Conservation (phyloP, 1,139 yeast species). For the Magnusiomyces tetraspermus region DNA sequence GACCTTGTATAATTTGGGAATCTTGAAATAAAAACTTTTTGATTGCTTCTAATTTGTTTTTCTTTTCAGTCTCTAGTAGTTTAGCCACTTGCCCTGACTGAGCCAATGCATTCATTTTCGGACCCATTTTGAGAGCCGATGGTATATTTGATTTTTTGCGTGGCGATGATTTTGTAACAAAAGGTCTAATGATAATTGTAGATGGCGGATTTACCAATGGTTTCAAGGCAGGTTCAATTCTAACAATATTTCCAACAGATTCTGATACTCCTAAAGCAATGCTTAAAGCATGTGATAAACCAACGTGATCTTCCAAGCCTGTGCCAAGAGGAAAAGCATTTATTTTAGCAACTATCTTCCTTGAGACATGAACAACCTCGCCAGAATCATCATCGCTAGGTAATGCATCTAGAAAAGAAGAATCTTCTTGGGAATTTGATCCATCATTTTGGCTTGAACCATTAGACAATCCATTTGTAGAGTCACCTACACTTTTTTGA, state of each 20-base stretch:
- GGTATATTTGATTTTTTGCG: conserved; percentile 26
- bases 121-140: conserved; percentile 22
- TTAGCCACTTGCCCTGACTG: conserved; percentile 17
- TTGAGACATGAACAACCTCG: conserved; percentile 25
- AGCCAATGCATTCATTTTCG: conserved; percentile 7
- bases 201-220: conserved; percentile 38
- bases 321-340: conserved; percentile 31
- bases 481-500: conserved; percentile 6
- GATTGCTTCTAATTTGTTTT: conserved; percentile 18
- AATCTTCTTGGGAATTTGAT: conserved; percentile 19
- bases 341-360: conserved; percentile 47
- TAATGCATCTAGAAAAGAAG: conserved; percentile 32
- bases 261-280: conserved; percentile 45
- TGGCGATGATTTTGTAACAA: conserved; percentile 42
- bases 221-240: conserved; percentile 43
- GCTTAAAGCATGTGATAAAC: conserved; percentile 49
- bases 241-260: conserved; percentile 46
- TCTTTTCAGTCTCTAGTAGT: conserved; percentile 18
- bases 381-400: conserved; percentile 13
- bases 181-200: conserved; percentile 45
- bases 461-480: background rate
- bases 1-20: conserved; percentile 18
- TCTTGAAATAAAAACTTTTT: conserved; percentile 6
- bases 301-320: conserved; percentile 41
- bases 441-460: conserved; percentile 5